Percentiles rank a stretch among this genome's conserved stretches.
phyloP scores from a whole-genome alignment of 305 asterid species.

The Fraxinus xanthoxyloides region DNA sequence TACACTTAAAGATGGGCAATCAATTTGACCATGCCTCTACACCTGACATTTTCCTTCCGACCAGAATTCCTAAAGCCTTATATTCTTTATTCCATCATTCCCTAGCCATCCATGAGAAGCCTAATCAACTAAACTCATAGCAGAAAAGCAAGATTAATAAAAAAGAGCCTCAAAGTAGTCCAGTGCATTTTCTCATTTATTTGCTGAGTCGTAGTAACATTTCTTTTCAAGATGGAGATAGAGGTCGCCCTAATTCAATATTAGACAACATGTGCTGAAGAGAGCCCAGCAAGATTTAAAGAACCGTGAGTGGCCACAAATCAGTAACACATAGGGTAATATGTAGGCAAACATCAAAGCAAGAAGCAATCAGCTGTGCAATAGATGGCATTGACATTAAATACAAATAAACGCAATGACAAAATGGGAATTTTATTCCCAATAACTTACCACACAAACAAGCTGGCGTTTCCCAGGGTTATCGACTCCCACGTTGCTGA shows the following conservation, averaged over 20 bases:
- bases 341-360: neutral
- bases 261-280: neutral
- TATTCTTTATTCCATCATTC: neutral
- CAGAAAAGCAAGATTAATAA: neutral
- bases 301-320: neutral
- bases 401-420: neutral
- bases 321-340: neutral
- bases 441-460: constrained; percentile 80
- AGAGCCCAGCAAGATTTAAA: neutral
- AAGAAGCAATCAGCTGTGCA: neutral
- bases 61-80: neutral
- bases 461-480: constrained; percentile 89
- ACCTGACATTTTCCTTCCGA: neutral
- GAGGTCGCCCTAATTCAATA: neutral
- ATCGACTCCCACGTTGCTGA: constrained; percentile 72
- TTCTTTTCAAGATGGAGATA: neutral
- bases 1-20: neutral
- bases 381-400: neutral
- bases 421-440: neutral
- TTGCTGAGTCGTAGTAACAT: neutral
- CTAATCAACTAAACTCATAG: neutral
- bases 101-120: neutral
- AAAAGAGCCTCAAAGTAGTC: neutral
- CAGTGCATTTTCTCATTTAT: neutral
- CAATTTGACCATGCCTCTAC: neutral